Evolutionary conservation across 768 basidiomycete genomes (phyloP), one percentile per base, ranked within the genome.

Genomic region (Termitomyces sp.): DNA sequence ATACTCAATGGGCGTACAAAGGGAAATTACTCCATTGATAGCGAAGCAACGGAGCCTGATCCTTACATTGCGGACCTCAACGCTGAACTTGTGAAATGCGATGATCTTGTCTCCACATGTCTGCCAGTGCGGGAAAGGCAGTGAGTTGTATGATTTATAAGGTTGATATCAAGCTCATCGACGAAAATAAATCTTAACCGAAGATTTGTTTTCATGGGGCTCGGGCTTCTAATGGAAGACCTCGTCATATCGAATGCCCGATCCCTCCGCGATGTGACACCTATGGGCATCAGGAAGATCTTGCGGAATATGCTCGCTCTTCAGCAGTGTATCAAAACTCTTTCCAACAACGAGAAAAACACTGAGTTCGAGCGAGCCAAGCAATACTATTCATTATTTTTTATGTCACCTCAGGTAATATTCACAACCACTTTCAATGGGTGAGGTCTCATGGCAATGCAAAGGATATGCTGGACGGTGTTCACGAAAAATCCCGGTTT

Each of bases 21-120:
- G 94, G 93, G 94, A 36, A 88, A 91, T 60, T 96, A 96, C 68
- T 77, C 80, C 49, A 78, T 92, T 26, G 87, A 90, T 28, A 82
- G 85, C 60, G 94, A 95, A 70, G 87, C 88, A 5, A 79, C 83
- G n/a, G 94, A 96, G 65, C 96, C 94, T 0, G 96, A 98, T 69
- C 85, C 92, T 9, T 86, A 93, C 66, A 80, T 97, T 51, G 77
- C 89, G 31, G 93, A 96, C 68, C 77, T 98, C 51, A 97, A 94
- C 64, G 76, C 77, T 10, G 90, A 94, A 62, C 73, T 98, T 3
- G 82, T 85, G 20, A 79, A 85, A 63, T 87, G 84, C 63, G 89
- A 95, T 59, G 91, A 90, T 57, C 79, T 82, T 57, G 77, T 86
- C 8, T 79, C 83, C 0, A 74, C 76, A 0, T 82, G 83, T 9